Conservation (phyloP, 768 basidiomycete species). For the Leccinum ochraceum region DNA sequence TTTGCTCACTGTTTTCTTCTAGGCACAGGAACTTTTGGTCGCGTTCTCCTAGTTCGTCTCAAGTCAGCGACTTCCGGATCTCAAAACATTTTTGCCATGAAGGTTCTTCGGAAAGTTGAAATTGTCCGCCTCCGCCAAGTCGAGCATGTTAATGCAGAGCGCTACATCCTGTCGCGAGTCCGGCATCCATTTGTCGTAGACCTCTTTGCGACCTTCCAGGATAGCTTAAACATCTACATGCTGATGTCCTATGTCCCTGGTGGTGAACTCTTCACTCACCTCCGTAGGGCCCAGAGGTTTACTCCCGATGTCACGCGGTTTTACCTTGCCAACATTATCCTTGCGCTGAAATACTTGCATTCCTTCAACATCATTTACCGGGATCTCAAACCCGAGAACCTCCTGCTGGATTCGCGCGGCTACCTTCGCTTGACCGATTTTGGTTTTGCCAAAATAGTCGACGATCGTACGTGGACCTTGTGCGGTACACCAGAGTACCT, state of each 20-base stretch:
- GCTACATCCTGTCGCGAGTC: constrained; percentile 88
- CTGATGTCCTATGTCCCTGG: constrained; percentile 95
- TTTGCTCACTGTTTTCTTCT: constrained; percentile 9
- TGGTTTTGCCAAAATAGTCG: constrained; percentile 96
- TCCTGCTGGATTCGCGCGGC: constrained; percentile 91
- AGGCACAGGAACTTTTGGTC: constrained; percentile 97
- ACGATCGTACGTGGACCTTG: constrained; percentile 96
- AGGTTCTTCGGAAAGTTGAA: constrained; percentile 83
- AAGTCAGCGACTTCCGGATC: constrained; percentile 47
- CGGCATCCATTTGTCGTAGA: constrained; percentile 97
- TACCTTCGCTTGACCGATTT: constrained; percentile 97
- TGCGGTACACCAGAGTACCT: constrained; percentile 97
- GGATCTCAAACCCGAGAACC: constrained; percentile 97
- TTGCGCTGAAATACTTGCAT: constrained; percentile 94
- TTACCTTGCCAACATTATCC: constrained; percentile 94
- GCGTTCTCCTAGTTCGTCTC: constrained; percentile 87
- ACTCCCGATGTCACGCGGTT: constrained; percentile 97
- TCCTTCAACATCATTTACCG: constrained; percentile 98
- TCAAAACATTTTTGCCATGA: constrained; percentile 75
- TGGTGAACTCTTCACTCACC: constrained; percentile 95
- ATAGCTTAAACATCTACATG: constrained; percentile 97
- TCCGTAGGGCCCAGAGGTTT: constrained; percentile 92
- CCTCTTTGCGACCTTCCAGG: constrained; percentile 93
- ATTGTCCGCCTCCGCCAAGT: constrained; percentile 91
- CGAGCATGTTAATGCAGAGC: constrained; percentile 96